phyloP scores from a whole-genome alignment of 331 rosid species.

The Quercus tomentella region DNA sequence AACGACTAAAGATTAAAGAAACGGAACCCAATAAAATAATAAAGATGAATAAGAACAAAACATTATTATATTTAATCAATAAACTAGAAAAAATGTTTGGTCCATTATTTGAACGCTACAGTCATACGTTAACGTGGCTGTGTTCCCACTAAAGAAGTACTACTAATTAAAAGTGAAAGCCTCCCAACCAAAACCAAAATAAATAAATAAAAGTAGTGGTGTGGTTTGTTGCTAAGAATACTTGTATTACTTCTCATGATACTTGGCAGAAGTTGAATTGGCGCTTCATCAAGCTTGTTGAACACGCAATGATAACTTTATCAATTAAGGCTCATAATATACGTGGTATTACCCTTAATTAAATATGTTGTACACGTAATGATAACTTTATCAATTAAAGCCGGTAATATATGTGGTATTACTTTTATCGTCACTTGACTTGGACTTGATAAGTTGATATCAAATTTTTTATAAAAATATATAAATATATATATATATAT shows the following conservation, averaged over 20 bases:
- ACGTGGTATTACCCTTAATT: rapidly evolving
- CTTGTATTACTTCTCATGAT: rapidly evolving
- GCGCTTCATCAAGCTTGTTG: rapidly evolving
- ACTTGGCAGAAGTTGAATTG: rapidly evolving
- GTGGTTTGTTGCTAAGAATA: rapidly evolving
- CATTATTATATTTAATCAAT: not conserved
- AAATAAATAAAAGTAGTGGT: no score
- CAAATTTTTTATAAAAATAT: no score
- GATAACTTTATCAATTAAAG: no score
- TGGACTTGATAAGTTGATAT: no score
- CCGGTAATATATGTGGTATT: rapidly evolving
- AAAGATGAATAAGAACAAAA: not conserved
- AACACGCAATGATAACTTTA: no score
- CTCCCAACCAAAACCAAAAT: no score
- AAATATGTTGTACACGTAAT: no score
- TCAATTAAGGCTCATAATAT: rapidly evolving
- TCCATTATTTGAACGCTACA: constrained; percentile 10
- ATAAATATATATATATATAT: no score
- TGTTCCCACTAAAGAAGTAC: constrained; percentile 14
- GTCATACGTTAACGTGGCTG: constrained; percentile 19
- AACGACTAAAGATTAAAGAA: constrained; percentile 20
- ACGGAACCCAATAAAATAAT: constrained; percentile 2
- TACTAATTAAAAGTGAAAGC: not conserved
- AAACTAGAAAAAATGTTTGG: not conserved
- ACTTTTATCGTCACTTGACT: rapidly evolving